Conservation (phyloP, 2,329 filamentous ascomycete genomes). For the Arthroderma sp. region DNA sequence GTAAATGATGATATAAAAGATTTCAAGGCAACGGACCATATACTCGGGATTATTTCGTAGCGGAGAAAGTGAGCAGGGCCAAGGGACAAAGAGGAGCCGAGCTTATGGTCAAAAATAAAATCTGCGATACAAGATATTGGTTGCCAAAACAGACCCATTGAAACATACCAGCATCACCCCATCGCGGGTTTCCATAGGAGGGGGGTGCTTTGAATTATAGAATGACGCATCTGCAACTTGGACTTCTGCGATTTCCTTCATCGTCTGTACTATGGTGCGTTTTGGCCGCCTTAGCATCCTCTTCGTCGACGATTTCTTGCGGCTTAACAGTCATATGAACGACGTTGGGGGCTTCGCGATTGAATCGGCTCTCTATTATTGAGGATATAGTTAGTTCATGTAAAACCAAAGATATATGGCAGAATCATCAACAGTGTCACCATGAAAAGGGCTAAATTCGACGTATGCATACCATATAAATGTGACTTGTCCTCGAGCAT, state of each 20-base stretch:
- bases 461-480: slow-evolving; percentile 55
- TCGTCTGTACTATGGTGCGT: slow-evolving; percentile 34
- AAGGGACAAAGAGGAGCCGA: too few relatives aligned
- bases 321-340: slow-evolving; percentile 92
- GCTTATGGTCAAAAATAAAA: too few relatives aligned
- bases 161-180: too few relatives aligned
- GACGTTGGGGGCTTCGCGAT: slow-evolving; percentile 60
- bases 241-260: slow-evolving; percentile 43
- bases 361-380: slow-evolving; percentile 61
- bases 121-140: too few relatives aligned
- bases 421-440: not conserved
- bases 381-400: slow-evolving; percentile 3
- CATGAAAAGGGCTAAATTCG: not conserved
- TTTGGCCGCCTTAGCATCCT: slow-evolving; percentile 58
- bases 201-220: slow-evolving; percentile 29
- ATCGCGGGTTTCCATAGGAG: not conserved
- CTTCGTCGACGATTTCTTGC: slow-evolving; percentile 68
- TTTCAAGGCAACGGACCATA: too few relatives aligned
- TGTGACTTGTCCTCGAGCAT: slow-evolving; percentile 78
- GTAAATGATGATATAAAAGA: too few relatives aligned
- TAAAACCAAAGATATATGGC: slow-evolving; percentile 1
- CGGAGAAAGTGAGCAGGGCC: too few relatives aligned
- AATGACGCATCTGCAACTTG: slow-evolving; percentile 53
- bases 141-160: too few relatives aligned
- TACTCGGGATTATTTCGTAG: too few relatives aligned